Evolutionary conservation across 148 eudicot species (phyloP), one percentile per base, ranked within the genome.

Genomic region (Pharnaceum exiguum): DNA sequence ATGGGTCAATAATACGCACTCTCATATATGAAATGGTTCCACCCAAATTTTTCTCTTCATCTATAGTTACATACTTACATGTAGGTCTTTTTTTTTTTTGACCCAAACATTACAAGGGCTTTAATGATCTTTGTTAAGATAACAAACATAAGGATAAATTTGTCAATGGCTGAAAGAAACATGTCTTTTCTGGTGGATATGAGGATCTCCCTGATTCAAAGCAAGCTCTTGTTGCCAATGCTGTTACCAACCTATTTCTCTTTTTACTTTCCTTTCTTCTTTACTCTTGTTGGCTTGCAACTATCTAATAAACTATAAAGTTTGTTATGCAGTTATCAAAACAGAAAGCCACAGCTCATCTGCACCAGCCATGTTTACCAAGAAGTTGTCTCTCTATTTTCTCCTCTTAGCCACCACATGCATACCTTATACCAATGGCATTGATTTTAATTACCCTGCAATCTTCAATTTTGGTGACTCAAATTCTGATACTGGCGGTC

Each of bases 401-500:
- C 22, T 80, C 59, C 17, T 72, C 55, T 35, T 76, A 12, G 52
- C 74, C 51, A 73, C 69, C 51, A 59, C 69, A 17, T 66, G 13
- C 12, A 38, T 68, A 17, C 70, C 75, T 50, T 60, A 25, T 43
- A 26, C 72, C 39, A 63, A 18, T 56, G 66, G 83, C 64, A 75
- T 82, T 15, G 81, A 77, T 51, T 89, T 85, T 74, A 75, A 77
- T 47, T 83, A 79, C 66, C 95, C 99, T 9, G 99, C 96, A 46
- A 87, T 85, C 16, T 88, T 93, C 81, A 93, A 83, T 62, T 93
- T 93, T 13, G 99, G 99, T 0, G 99, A 89, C 57, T 93, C 96
- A 1, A 93, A 93, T 75, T 93, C 99, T 4, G 99, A 93, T 59
- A 89, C 96, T 0, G 99, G 99, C 3, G 73, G 69, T 46, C 89